phyloP scores from a whole-genome alignment of 2,329 filamentous ascomycete species.

The Hymenoscyphus fraxineus region DNA sequence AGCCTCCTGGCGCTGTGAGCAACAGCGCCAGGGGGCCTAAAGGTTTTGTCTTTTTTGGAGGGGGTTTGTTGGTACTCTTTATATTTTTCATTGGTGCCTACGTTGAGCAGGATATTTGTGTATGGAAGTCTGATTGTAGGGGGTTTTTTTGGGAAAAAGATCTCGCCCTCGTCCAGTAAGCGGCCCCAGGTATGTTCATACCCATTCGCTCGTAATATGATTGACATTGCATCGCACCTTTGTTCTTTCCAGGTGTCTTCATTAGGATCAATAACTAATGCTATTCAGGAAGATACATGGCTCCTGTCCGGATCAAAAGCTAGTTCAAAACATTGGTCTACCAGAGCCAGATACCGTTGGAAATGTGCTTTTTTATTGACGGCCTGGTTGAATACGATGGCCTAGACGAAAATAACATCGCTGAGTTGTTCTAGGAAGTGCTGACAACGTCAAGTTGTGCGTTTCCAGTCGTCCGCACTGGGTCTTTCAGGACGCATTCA shows the following conservation, averaged over 20 bases:
- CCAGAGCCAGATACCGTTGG: neutral
- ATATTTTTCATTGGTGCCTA: no score
- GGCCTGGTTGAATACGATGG: conserved; percentile 21
- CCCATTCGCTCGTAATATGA: no score
- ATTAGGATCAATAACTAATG: neutral
- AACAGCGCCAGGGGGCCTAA: no score
- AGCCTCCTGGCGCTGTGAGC: no score
- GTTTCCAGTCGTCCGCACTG: conserved; percentile 28
- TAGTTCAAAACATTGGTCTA: conserved; percentile 8
- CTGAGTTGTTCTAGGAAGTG: neutral
- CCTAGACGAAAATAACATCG: conserved; percentile 4
- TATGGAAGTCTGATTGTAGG: no score
- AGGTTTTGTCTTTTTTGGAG: no score
- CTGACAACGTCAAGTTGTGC: conserved; percentile 12
- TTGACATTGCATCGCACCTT: no score
- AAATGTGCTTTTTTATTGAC: conserved; percentile 20
- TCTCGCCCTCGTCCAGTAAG: neutral
- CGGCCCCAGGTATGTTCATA: neutral
- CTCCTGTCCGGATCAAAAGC: neutral
- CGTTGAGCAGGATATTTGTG: no score
- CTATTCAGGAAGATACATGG: neutral
- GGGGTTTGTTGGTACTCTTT: no score
- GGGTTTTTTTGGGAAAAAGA: neutral
- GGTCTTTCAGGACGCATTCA: conserved; percentile 26
- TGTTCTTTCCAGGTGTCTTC: no score